Evolutionary conservation across 768 basidiomycete genomes (phyloP).

Genomic region (Ephemerocybe angulata): DNA sequence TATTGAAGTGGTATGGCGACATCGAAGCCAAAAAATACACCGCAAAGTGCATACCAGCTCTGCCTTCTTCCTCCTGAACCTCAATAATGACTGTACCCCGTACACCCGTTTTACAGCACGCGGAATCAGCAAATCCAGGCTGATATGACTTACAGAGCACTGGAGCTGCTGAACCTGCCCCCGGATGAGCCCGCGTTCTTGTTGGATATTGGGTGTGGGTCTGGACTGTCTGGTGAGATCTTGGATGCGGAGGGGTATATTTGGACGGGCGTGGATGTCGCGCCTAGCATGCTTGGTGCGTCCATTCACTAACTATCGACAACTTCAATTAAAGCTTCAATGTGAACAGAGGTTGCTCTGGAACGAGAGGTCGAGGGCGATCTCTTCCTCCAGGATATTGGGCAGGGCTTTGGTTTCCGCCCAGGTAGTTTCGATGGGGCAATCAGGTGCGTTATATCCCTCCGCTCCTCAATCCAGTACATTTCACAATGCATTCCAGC

Average conservation of each 20-base stretch:
- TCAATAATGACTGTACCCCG: slow-evolving; percentile 10
- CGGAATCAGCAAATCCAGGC: slow-evolving; percentile 96
- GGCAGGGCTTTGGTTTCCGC: slow-evolving; percentile 95
- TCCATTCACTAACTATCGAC: slow-evolving; percentile 3
- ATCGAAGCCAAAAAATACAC: slow-evolving; percentile 95
- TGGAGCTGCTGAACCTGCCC: slow-evolving; percentile 86
- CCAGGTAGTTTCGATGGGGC: slow-evolving; percentile 97
- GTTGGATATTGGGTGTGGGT: slow-evolving; percentile 95
- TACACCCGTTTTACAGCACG: slow-evolving; percentile 47
- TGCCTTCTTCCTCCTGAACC: background rate
- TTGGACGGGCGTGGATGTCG: slow-evolving; percentile 93
- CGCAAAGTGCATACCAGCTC: slow-evolving; percentile 65
- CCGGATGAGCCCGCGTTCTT: slow-evolving; percentile 77
- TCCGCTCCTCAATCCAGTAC: background rate
- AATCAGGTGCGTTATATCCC: slow-evolving; percentile 63
- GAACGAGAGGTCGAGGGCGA: slow-evolving; percentile 96
- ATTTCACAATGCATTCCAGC: slow-evolving; percentile 38
- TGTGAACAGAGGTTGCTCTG: slow-evolving; percentile 78
- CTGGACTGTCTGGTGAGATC: slow-evolving; percentile 95
- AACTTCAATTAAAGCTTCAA: background rate
- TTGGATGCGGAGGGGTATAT: slow-evolving; percentile 89
- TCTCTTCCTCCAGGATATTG: slow-evolving; percentile 94
- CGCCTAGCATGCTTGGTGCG: slow-evolving; percentile 95
- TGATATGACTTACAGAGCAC: slow-evolving; percentile 93
- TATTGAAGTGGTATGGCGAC: slow-evolving; percentile 89